Percentiles rank a stretch among this genome's conserved stretches.
Evolutionary conservation across 331 rosid genomes (phyloP).

Genomic region (Malus hybrid): DNA sequence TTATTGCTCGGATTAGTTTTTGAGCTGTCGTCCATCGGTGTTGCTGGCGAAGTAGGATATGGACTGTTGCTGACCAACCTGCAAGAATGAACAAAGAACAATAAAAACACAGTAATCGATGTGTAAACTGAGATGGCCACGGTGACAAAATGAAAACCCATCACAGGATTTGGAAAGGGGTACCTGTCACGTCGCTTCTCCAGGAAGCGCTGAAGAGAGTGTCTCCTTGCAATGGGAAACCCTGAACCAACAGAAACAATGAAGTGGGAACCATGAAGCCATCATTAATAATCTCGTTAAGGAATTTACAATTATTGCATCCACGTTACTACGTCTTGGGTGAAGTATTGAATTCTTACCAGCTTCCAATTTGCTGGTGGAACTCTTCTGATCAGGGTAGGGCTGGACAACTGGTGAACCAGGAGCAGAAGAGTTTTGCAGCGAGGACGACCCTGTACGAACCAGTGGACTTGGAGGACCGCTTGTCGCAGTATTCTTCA

Average conservation of each 20-base stretch:
- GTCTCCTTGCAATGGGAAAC: constrained; percentile 70
- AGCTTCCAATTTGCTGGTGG: constrained; percentile 61
- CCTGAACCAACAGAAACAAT: constrained; percentile 31
- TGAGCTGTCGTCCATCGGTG: constrained; percentile 12
- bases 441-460: constrained; percentile 26
- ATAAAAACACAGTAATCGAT: not conserved
- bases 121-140: not conserved
- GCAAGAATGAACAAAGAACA: not conserved
- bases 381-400: constrained; percentile 44
- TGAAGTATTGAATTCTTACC: constrained; percentile 7
- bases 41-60: constrained; percentile 32
- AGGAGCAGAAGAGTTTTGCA: constrained; percentile 35
- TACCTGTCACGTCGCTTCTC: constrained; percentile 71
- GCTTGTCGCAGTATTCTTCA: constrained; percentile 31
- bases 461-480: constrained; percentile 32
- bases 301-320: not conserved
- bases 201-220: constrained; percentile 68
- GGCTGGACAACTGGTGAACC: constrained; percentile 36
- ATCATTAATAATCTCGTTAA: not conserved
- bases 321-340: not conserved
- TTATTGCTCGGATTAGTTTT: constrained; percentile 11
- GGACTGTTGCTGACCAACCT: constrained; percentile 56
- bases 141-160: not conserved
- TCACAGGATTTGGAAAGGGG: not conserved
- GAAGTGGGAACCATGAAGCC: not conserved